Percentiles rank a stretch among this genome's conserved stretches.
Evolutionary conservation across 768 basidiomycete genomes (phyloP).

Genomic region (Baorangia bicolor): DNA sequence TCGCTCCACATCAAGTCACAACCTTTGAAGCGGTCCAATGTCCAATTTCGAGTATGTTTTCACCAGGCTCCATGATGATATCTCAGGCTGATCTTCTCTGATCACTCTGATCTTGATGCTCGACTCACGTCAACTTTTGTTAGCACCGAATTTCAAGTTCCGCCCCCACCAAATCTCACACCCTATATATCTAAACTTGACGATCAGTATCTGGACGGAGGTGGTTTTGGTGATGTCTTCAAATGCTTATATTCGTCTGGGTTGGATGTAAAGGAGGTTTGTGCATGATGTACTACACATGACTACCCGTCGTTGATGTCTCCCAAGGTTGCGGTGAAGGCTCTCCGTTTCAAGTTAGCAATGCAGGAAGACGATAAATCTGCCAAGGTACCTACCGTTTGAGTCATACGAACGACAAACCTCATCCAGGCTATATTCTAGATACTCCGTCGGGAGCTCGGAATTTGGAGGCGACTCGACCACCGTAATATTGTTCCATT

Average conservation of each 20-base stretch:
- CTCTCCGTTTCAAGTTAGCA: not conserved
- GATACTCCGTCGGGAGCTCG: constrained; percentile 6
- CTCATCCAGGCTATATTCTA: not conserved
- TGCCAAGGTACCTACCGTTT: not conserved
- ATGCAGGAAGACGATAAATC: not conserved
- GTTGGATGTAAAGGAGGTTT: not conserved
- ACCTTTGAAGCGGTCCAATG: no score
- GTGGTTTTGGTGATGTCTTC: constrained; percentile 3
- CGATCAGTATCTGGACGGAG: not conserved
- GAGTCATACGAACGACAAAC: no score
- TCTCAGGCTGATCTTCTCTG: no score
- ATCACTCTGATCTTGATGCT: no score
- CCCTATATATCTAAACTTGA: not conserved
- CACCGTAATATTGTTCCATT: constrained; percentile 1
- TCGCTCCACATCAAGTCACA: no score
- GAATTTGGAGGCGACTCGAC: constrained; percentile 4
- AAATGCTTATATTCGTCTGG: not conserved
- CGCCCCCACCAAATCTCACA: constrained; percentile 1
- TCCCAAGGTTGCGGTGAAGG: constrained; percentile 5
- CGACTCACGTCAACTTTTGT: no score
- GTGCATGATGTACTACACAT: not conserved
- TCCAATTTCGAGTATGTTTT: no score
- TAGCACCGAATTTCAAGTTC: no score
- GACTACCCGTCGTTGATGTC: not conserved
- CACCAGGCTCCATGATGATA: no score